phyloP scores from a whole-genome alignment of 352 stramenopile species.

The Phytophthora palmivora region DNA sequence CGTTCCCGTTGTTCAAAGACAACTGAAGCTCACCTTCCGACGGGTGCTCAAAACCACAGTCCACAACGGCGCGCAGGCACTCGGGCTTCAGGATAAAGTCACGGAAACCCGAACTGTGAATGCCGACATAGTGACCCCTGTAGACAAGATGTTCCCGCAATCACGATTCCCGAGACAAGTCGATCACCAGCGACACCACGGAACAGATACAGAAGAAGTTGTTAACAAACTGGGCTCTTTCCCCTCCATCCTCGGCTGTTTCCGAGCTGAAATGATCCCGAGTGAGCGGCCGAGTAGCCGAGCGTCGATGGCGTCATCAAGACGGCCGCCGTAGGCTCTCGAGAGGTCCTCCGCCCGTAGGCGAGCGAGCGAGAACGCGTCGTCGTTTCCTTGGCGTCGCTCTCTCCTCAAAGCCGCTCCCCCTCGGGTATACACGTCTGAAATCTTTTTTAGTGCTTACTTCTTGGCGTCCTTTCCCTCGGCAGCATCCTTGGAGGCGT shows the following conservation, averaged over 20 bases:
- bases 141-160: conserved; percentile 32
- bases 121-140: conserved; percentile 99
- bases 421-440: conserved; percentile 23
- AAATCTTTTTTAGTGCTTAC: conserved; percentile 77
- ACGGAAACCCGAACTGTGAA: conserved; percentile 99
- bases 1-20: background rate
- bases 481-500: conserved; percentile 70
- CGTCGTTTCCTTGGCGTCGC: conserved; percentile 21
- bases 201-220: conserved; percentile 88
- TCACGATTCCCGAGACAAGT: conserved; percentile 24
- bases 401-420: conserved; percentile 31
- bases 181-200: conserved; percentile 21
- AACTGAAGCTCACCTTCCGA: conserved; percentile 92
- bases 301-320: conserved; percentile 33
- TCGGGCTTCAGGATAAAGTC: conserved; percentile 99
- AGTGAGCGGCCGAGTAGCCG: conserved; percentile 26
- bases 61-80: conserved; percentile 97
- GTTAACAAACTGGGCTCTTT: conserved; percentile 72
- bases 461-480: conserved; percentile 92
- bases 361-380: conserved; percentile 29
- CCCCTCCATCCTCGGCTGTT: conserved; percentile 1
- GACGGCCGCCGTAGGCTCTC: conserved; percentile 19
- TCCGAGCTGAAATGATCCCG: conserved; percentile 11
- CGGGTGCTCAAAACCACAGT: conserved; percentile 99
- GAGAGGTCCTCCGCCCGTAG: conserved; percentile 26